A percentile compares a stretch with the other conserved stretches of the same genome.
Evolutionary conservation across 225 moss, liverwort and hornwort genomes (phyloP).

Genomic region (Marchantia paleacea): DNA sequence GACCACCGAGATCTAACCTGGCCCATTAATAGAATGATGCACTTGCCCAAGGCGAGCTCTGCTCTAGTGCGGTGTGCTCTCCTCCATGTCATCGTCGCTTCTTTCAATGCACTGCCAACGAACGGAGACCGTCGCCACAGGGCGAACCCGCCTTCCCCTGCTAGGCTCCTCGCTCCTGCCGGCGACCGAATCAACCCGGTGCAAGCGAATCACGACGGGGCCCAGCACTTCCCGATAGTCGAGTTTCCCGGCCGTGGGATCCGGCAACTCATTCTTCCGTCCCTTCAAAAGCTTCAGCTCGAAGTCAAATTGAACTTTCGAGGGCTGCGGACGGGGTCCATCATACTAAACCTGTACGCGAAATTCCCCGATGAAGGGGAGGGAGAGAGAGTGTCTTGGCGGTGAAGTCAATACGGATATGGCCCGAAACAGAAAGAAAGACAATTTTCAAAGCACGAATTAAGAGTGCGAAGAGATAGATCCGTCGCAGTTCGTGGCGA

Average conservation of each 20-base stretch:
- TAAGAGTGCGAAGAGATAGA: background rate
- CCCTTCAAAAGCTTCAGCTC: background rate
- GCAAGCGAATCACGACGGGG: background rate
- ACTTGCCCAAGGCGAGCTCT: background rate
- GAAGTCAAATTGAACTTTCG: background rate
- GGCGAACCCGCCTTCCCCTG: no score
- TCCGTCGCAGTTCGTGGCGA: background rate
- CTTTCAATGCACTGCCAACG: background rate
- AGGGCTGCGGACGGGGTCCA: background rate
- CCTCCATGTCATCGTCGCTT: background rate
- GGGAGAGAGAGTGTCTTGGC: background rate
- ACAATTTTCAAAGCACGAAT: background rate
- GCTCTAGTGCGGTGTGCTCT: background rate
- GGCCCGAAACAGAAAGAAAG: background rate
- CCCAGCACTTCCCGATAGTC: background rate
- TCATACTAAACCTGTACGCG: background rate
- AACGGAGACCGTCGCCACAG: background rate
- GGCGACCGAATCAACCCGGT: background rate
- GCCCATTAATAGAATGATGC: slow-evolving; percentile 8
- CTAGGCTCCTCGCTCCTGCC: background rate
- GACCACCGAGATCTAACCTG: background rate
- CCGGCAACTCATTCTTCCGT: no score
- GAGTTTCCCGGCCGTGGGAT: background rate
- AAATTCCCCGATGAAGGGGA: background rate
- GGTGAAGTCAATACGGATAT: background rate